Base-by-base conservation (phyloP, 306 rosid species). In the Pachyrhizus erosus region DNA sequence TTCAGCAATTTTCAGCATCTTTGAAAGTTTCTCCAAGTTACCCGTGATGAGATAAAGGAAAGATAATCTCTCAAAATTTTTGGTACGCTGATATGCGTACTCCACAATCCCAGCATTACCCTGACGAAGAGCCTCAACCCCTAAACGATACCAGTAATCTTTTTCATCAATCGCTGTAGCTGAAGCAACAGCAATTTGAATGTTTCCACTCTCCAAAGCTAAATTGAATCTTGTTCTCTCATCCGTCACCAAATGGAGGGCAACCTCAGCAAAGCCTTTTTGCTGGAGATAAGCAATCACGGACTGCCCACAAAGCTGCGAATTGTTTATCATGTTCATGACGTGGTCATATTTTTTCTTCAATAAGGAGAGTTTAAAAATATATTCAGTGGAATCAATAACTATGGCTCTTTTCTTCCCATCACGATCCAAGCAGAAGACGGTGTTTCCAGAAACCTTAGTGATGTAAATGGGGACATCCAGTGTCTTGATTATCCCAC, bases 101-200 rank as follows among this genome's bases (percentile, higher is more conserved):
- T 92, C 97, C 48, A 89, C 91, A 37, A 87, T 92, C 75, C 94
- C 94, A 5, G 91, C 82, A 77, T 92, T 90, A 26, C 97, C 97
- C 75, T 90, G 97, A 7, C 92, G 92, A 84, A 92, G 94, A 70
- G 94, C 97, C 85, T 90, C 94, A n/a, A 90, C 90, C 21, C 97
- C 97, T 82, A 92, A 84, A 43, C 86, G 88, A 57, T 90, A 90
- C 97, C 97, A 92, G 64, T 87, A 87, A 82, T 92, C 97, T 84
- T 92, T 92, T 82, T 90, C 91, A 82, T 92, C 94, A 23, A 92
- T 89, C 27, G 92, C 87, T 33, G 92, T 92, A 34, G 97, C 94
- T 15, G 97, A 89, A 42, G 92, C 97, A 73, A 88, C 94, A 3
- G 94, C 97, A 65, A 87, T 89, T 76, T 92, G 92, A 86, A 92